Percentiles rank a stretch among this genome's conserved stretches.
Evolutionary conservation across 176 grass and related monocot species (phyloP).

Genomic region (Poa pratensis): DNA sequence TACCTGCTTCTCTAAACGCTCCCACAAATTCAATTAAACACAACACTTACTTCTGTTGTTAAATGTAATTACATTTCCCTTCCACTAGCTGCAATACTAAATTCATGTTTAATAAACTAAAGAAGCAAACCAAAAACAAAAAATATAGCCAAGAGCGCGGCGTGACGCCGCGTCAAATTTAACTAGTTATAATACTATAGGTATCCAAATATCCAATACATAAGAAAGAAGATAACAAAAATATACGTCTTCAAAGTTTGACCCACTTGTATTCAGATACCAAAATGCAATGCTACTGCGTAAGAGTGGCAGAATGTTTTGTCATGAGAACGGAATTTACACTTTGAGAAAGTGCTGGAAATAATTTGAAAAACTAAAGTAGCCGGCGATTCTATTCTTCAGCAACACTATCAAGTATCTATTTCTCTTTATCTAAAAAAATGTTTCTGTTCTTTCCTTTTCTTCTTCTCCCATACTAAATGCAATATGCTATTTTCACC

Average conservation of each 20-base stretch:
- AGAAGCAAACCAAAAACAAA: too few relatives aligned
- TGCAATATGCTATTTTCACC: background rate
- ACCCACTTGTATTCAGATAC: background rate
- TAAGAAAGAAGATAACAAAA: background rate
- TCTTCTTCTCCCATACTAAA: background rate
- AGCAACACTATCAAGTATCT: slow-evolving; percentile 8
- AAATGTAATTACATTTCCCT: too few relatives aligned
- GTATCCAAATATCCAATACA: background rate
- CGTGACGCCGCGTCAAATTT: too few relatives aligned
- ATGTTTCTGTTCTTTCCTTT: background rate
- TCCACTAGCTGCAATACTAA: too few relatives aligned
- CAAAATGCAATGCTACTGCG: background rate
- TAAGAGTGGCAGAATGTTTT: background rate
- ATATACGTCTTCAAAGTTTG: background rate
- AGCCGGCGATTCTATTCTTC: background rate
- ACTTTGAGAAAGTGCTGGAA: background rate
- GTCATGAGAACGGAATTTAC: background rate
- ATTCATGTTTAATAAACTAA: too few relatives aligned
- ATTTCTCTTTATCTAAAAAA: background rate
- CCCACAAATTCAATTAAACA: too few relatives aligned
- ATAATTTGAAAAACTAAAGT: background rate
- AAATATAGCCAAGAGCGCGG: too few relatives aligned
- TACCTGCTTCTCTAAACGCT: too few relatives aligned
- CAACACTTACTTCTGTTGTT: too few relatives aligned
- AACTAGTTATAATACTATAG: background rate